Conservation (phyloP, 805 yeast species). For the Cyberlindnera misumaiensis region DNA sequence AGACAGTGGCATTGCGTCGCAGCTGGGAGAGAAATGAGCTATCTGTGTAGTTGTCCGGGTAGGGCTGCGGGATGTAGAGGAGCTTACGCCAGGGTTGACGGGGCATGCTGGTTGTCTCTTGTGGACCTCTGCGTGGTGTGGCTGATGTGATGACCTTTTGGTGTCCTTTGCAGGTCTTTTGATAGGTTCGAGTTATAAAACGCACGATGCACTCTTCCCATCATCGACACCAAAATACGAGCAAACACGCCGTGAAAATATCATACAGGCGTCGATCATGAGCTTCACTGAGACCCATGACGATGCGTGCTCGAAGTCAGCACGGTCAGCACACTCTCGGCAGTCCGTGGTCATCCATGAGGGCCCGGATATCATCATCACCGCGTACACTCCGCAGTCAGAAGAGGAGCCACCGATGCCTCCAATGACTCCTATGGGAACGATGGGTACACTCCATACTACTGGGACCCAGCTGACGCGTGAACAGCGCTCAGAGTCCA, state of each 20-base stretch:
- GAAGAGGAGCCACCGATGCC: not conserved
- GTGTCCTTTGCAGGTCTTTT: too few relatives aligned
- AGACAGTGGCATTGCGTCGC: constrained; percentile 69
- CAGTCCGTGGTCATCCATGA: constrained; percentile 1
- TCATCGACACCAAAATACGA: too few relatives aligned
- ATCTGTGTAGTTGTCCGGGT: constrained; percentile 90
- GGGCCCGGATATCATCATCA: not conserved
- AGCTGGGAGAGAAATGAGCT: constrained; percentile 73
- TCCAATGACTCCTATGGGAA: not conserved
- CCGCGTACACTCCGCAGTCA: not conserved
- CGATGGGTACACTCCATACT: not conserved
- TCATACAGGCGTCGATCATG: too few relatives aligned
- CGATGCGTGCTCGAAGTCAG: not conserved
- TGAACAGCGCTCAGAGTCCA: not conserved
- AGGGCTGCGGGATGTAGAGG: constrained; percentile 77
- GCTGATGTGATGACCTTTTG: too few relatives aligned
- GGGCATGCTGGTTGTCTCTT: constrained; percentile 1
- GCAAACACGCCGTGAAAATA: too few relatives aligned
- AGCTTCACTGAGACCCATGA: too few relatives aligned
- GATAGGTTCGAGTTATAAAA: too few relatives aligned
- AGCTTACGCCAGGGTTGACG: constrained; percentile 65
- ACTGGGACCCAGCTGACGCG: not conserved
- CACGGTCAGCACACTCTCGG: not conserved
- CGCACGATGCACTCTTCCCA: too few relatives aligned
- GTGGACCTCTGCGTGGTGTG: too few relatives aligned